Base-by-base conservation (phyloP, 768 basidiomycete species). In the Tubosaeta sp. region DNA sequence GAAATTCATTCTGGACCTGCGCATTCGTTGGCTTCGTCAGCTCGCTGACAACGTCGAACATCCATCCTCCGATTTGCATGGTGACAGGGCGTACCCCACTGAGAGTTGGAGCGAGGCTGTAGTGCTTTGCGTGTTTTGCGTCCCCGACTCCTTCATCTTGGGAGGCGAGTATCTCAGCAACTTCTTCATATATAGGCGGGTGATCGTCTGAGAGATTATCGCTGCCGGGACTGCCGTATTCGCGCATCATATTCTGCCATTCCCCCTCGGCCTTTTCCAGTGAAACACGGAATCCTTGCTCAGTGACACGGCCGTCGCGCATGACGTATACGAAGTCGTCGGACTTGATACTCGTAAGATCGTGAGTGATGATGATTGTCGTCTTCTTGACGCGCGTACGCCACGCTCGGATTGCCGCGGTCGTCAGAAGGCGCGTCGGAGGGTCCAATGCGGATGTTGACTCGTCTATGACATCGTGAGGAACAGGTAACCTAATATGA, bases 291-390 rank as follows among this genome's bases (percentile, higher is more conserved):
- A 83, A 95, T 1, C 97, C 97, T 61, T 92, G 88, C 65, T 98
- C 91, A 43, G 86, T 86, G 29, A 97, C 82, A 0, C 65, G 59
- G 0, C 95, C 95, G 17, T 83, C 76, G 58, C 84, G 82, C 74
- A 98, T 84, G 3, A 97, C 89, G 65, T 98, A 97, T 12, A 97
- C 91, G 58, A 97, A 97, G 68, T 97, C 95, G 13, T 74, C 67
- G 0, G 71, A 48, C 19, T 71, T 70, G 57, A 99, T 88, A 58
- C 94, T 90, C 1, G 86, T 85, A 16, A 98, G 82, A 60, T 98
- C 97, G 69, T 98, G 95, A 0, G 95, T 97, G 66, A 97, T 97
- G 19, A 68, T 55, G 17, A 68, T 54, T 4, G 68, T 68, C 0
- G 67, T 97, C 60, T 82, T 84, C 72, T 88, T 86, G 14, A 65